Evolutionary conservation across 192 early-diverging fungal species (phyloP), one percentile per base, ranked within the genome.

Genomic region (Gamsiella multidivaricata): DNA sequence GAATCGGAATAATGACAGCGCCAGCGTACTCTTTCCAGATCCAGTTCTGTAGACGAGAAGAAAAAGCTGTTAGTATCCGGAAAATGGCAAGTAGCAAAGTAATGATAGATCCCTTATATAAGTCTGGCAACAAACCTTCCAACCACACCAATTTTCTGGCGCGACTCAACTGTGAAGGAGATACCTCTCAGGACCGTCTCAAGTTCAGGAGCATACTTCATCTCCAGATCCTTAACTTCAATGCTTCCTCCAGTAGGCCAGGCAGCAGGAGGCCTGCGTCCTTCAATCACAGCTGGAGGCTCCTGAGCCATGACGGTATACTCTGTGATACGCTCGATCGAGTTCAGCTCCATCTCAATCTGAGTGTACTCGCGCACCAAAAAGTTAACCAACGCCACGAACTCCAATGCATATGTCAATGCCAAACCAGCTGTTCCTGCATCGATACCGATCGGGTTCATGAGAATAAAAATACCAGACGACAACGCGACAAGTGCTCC

Each of bases 271-370:
- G 86, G 87, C 25, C 76, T 69, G 14, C 79, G 61, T 14, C 71
- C 69, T 18, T 80, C 83, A 26, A 90, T 78, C 18, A 91, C 65
- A 31, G 88, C 82, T 0, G 91, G 79, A 0, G 90, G 84, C 65
- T 96, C 95, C 68, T 96, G 90, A 22, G 92, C 91, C 61, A 96
- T 84, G 3, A 79, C 71, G 26, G 91, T 50, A 61, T 95, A 98
- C 78, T 96, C 93, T 65, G 88, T 82, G 33, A 96, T 83, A 4
- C 94, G 87, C 81, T 98, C 94, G 8, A 95, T 91, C 0, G 91
- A 83, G 41, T 94, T 94, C 83, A 96, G 86, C 65, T 85, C 88
- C 87, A 95, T 93, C 65, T 96, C 95, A 72, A 95, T 87, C 53
- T 92, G 83, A 14, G 87, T 88, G 57, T 90, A 91, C 61, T 87